Conservation (phyloP, 257 asterid species). For the Solanum chaucha region DNA sequence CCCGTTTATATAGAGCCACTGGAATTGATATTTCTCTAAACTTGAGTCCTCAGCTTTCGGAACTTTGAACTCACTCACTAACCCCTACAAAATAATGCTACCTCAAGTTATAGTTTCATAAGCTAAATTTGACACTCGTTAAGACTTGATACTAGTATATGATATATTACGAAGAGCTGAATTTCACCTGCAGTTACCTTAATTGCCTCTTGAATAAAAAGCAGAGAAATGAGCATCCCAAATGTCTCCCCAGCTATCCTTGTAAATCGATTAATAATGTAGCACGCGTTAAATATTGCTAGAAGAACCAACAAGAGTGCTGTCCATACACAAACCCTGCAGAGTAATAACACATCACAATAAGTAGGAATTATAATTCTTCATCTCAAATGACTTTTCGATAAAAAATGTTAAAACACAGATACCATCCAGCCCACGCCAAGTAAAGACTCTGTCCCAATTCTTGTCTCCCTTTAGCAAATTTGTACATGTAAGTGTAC, state of each 20-base stretch:
- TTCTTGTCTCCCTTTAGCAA: conserved; percentile 33
- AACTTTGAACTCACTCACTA: conserved; percentile 32
- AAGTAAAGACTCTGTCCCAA: conserved; percentile 35
- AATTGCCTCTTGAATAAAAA: conserved; percentile 41
- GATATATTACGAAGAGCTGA: neutral
- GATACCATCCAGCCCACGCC: conserved; percentile 44
- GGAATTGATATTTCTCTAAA: conserved; percentile 22
- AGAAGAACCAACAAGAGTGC: conserved; percentile 33
- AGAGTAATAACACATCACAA: neutral
- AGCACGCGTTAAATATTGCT: conserved; percentile 37
- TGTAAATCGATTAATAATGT: conserved; percentile 30
- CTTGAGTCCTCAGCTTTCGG: conserved; percentile 28
- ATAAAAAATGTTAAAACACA: neutral
- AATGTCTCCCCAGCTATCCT: conserved; percentile 49
- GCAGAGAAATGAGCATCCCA: conserved; percentile 37
- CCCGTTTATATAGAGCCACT: conserved; percentile 45
- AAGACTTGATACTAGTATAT: neutral
- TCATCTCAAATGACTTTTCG: neutral
- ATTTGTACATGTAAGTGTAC: conserved; percentile 42
- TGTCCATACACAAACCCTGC: conserved; percentile 57
- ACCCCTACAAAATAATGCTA: conserved; percentile 19
- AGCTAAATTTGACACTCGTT: neutral
- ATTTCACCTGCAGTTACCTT: conserved; percentile 16
- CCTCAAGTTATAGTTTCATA: neutral
- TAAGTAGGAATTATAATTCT: neutral